Percentiles rank a stretch among this genome's conserved stretches.
phyloP scores from a whole-genome alignment of 2,329 filamentous ascomycete genomes.

The Colletotrichum theobromicola region DNA sequence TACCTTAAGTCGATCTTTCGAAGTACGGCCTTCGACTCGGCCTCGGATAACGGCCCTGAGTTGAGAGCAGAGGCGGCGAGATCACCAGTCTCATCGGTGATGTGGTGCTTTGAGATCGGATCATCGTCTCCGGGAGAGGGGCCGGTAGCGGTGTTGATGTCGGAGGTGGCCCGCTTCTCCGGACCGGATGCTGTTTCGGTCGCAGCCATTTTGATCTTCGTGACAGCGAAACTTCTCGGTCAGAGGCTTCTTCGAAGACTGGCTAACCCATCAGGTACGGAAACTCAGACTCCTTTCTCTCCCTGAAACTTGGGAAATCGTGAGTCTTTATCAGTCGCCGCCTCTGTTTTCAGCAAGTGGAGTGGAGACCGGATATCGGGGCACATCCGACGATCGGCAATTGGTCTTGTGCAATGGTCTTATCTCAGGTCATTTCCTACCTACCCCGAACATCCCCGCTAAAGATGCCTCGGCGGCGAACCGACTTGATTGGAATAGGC shows the following conservation, averaged over 20 bases:
- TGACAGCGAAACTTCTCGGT: neutral
- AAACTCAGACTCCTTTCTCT: neutral
- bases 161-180: slow-evolving; percentile 13
- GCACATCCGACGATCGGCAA: slow-evolving; percentile 12
- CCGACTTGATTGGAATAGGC: neutral
- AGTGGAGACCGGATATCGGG: slow-evolving; percentile 4
- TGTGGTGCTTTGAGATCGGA: slow-evolving; percentile 9
- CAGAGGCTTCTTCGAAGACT: neutral
- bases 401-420: neutral
- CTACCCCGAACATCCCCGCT: neutral
- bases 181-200: neutral
- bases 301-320: neutral
- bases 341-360: neutral
- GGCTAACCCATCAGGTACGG: neutral
- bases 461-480: neutral
- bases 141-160: neutral
- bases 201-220: neutral
- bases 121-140: neutral
- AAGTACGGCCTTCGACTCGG: neutral
- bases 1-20: neutral
- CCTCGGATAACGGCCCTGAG: neutral
- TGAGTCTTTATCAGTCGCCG: neutral
- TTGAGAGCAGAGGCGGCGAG: slow-evolving; percentile 12
- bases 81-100: slow-evolving; percentile 10
- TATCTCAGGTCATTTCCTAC: slow-evolving; percentile 1